Evolutionary conservation across 768 basidiomycete genomes (phyloP).

Genomic region (Boletus tylopilopsis): DNA sequence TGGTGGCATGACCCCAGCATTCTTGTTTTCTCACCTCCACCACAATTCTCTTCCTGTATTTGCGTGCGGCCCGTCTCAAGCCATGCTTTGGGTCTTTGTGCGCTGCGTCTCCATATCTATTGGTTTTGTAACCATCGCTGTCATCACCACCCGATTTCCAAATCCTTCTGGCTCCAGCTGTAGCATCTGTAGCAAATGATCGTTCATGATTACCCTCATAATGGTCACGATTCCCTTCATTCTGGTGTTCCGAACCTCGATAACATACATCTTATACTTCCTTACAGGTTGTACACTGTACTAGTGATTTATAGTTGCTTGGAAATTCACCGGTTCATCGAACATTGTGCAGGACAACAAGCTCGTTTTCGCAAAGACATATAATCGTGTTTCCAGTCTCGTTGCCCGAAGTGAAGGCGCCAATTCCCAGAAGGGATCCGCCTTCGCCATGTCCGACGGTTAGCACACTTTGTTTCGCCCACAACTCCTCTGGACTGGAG

Average conservation of each 20-base stretch:
- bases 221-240: conserved; percentile 30
- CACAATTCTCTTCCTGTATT: conserved; percentile 7
- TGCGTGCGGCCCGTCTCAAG: conserved; percentile 10
- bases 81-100: conserved; percentile 20
- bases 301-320: conserved; percentile 24
- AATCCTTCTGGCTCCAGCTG: conserved; percentile 22
- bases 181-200: conserved; percentile 33
- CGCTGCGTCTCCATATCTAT: conserved; percentile 30
- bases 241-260: conserved; percentile 23
- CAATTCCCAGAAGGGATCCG: conserved; percentile 78
- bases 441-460: conserved; percentile 63
- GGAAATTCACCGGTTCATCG: conserved; percentile 23
- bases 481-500: conserved; percentile 45
- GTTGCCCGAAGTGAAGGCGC: conserved; percentile 37
- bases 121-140: conserved; percentile 27
- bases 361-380: conserved; percentile 73
- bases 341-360: conserved; percentile 55
- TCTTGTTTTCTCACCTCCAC: background rate
- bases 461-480: conserved; percentile 82
- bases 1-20: conserved; percentile 32
- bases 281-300: conserved; percentile 33
- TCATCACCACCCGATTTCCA: conserved; percentile 26
- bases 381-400: conserved; percentile 43
- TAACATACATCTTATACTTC: conserved; percentile 37
- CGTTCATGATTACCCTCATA: conserved; percentile 34